Evolutionary conservation across 2,329 filamentous ascomycete genomes (phyloP).

Genomic region (Stemphylium vesicarium): DNA sequence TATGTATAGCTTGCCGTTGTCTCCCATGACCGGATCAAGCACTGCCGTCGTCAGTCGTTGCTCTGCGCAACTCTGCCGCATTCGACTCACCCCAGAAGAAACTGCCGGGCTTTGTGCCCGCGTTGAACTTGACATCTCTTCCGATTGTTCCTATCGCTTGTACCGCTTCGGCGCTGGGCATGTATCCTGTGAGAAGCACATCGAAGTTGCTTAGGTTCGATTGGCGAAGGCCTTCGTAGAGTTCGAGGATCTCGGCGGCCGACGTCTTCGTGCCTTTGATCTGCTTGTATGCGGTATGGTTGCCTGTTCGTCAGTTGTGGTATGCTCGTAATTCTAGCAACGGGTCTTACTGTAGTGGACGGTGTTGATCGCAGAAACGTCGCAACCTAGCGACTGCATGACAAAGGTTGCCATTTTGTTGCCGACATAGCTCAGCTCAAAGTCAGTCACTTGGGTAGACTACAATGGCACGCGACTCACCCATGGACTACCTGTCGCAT

Average conservation of each 20-base stretch:
- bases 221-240: conserved; percentile 84
- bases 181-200: conserved; percentile 93
- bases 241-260: conserved; percentile 79
- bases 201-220: conserved; percentile 89
- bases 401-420: conserved; percentile 97
- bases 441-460: conserved; percentile 26
- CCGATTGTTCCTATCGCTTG: conserved; percentile 84
- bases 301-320: conserved; percentile 64
- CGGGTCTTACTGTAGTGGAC: conserved; percentile 86
- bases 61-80: too few relatives aligned
- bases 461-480: conserved; percentile 57
- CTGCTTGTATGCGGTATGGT: conserved; percentile 91
- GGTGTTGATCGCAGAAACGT: conserved; percentile 92
- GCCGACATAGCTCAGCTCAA: conserved; percentile 78
- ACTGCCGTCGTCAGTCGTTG: conserved; percentile 58
- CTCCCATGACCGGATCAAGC: conserved; percentile 97
- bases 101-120: conserved; percentile 67
- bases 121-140: conserved; percentile 74
- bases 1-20: conserved; percentile 91
- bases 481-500: conserved; percentile 70
- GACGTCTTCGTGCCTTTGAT: conserved; percentile 84
- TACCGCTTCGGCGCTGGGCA: conserved; percentile 84
- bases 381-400: conserved; percentile 90
- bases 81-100: conserved; percentile 82
- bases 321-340: neutral